phyloP scores from a whole-genome alignment of 495 filamentous ascomycete species.

The Penicillium riverlandense region DNA sequence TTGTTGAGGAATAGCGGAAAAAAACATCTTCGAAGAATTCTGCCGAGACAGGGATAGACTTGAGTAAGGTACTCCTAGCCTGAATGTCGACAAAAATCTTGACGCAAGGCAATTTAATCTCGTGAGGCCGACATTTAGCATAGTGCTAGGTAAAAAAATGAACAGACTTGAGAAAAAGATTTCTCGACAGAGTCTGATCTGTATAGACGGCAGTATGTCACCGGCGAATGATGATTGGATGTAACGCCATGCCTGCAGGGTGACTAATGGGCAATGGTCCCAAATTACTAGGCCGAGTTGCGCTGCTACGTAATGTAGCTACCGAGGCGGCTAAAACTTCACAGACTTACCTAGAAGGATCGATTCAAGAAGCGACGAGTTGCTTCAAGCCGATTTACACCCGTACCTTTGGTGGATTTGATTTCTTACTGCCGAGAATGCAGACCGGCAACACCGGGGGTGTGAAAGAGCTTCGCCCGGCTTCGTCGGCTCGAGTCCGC shows the following conservation, averaged over 20 bases:
- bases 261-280: too few relatives aligned
- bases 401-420: too few relatives aligned
- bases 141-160: neutral
- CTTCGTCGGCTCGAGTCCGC: constrained; percentile 21
- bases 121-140: too few relatives aligned
- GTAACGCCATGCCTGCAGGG: too few relatives aligned
- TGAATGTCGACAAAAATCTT: neutral
- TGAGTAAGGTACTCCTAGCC: neutral
- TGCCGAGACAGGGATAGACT: neutral
- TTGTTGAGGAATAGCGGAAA: constrained; percentile 2
- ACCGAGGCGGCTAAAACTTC: neutral
- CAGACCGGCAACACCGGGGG: neutral
- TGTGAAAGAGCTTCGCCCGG: neutral
- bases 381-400: too few relatives aligned
- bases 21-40: constrained; percentile 2
- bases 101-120: too few relatives aligned
- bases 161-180: neutral
- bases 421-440: neutral
- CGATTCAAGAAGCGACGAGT: too few relatives aligned
- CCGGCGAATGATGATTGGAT: constrained; percentile 13
- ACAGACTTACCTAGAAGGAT: too few relatives aligned
- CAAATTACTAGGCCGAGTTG: too few relatives aligned
- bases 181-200: neutral
- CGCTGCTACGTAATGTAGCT: too few relatives aligned
- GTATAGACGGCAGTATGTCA: neutral